Base-by-base conservation (phyloP, 2,329 filamentous ascomycete species). In the Dendrostoma leiphaemia region DNA sequence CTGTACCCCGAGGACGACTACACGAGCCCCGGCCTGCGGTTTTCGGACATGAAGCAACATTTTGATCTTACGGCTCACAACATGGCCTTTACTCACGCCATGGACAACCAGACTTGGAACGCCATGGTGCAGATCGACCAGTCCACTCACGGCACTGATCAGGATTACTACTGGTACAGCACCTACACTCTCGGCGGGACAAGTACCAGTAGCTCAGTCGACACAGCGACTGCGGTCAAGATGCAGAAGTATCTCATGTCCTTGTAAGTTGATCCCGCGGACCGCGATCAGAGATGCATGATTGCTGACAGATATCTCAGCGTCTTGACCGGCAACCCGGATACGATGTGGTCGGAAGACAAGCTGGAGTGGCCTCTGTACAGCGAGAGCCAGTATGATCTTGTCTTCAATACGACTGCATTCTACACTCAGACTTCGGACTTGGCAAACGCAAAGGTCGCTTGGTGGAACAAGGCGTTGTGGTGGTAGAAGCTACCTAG, bases 71-170 rank as follows among this genome's bases (percentile, higher is more conserved):
- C 66, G 2, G 65, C 65, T 3, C 62, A 70, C 43, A 64, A 70
- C 57, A 60, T 68, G 21, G 69, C 67, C 5, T 51, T 70, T 0
- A 71, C 68, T 1, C 62, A 66, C 10, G 68, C 67, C 23, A 50
- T 71, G 23, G 59, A 65, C 6, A 71, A 71, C 60, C 55, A 70
- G 37, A 71, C 67, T 4, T 71, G 67, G 68, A 71, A 71, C 54
- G 67, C 65, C 1, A 59, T 64, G 61, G 65, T 70, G 21, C 63
- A 62, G 12, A 57, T 71, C 3, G 66, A 58, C 21, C 19, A 56
- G 12, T 64, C 69, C 19, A 68, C 65, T 7, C 69, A 71, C 51
- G 68, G 69, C 5, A 70, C 67, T 5, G 69, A 71, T 58, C 67
- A 70, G 55, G 63, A 58, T 32, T 71, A 70, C 59, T 70, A 70